phyloP scores from a whole-genome alignment of 176 grass and related monocot genomes.

The Rhipidocladum racemiflorum region DNA sequence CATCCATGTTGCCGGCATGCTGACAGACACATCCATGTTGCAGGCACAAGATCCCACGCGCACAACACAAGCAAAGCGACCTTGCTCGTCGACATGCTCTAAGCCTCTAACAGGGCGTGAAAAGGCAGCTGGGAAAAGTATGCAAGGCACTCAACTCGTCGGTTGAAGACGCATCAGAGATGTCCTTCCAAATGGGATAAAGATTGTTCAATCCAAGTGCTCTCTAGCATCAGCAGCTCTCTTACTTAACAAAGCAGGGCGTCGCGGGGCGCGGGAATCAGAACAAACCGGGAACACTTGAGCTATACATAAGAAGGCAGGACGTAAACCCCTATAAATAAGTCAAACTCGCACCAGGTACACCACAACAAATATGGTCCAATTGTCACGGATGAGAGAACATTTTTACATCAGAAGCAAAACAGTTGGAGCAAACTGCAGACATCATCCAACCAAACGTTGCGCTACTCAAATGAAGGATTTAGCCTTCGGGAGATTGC shows the following conservation, averaged over 20 bases:
- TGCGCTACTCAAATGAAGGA: slow-evolving; percentile 1
- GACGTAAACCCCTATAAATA: slow-evolving; percentile 57
- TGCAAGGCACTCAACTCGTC: not conserved
- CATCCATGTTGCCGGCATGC: not conserved
- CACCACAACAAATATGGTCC: slow-evolving; percentile 31
- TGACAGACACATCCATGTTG: not conserved
- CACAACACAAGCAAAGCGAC: not conserved
- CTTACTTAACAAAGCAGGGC: slow-evolving; percentile 23
- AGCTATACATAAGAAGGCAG: slow-evolving; percentile 70
- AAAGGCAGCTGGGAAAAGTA: not conserved
- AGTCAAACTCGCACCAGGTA: slow-evolving; percentile 45
- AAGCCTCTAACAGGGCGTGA: not conserved
- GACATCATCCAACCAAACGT: slow-evolving; percentile 8
- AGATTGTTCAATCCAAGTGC: slow-evolving; percentile 32
- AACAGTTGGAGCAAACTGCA: slow-evolving; percentile 46
- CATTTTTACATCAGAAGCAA: slow-evolving; percentile 63
- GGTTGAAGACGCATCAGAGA: slow-evolving; percentile 2
- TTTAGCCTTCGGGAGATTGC: not conserved
- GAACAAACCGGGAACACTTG: slow-evolving; percentile 36
- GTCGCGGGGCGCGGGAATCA: not conserved
- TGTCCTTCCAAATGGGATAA: slow-evolving; percentile 19
- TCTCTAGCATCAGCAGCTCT: slow-evolving; percentile 46
- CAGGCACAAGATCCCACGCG: not conserved
- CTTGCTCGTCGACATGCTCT: not conserved
- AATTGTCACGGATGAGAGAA: slow-evolving; percentile 8